Conservation (phyloP, 805 yeast genomes). For the Barnettozyma vustinii region DNA sequence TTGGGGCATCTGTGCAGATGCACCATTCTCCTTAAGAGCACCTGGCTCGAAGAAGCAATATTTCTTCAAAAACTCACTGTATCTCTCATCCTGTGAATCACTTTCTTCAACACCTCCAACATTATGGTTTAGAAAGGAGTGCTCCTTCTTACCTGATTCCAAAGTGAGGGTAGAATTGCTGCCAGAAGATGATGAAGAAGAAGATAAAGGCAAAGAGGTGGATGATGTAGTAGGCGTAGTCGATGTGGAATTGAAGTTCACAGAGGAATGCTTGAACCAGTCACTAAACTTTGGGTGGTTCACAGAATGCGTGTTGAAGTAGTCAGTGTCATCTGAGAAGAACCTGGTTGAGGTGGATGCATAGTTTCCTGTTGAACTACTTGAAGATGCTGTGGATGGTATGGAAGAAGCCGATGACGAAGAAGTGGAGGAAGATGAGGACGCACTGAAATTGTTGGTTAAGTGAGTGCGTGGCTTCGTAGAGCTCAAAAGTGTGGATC, state of each 20-base stretch:
- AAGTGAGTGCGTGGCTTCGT: constrained; percentile 4
- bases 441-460: constrained; percentile 5
- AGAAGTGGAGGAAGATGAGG: constrained; percentile 7
- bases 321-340: constrained; percentile 26
- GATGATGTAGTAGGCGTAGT: constrained; percentile 9
- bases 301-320: constrained; percentile 17
- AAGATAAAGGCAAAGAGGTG: constrained; percentile 2
- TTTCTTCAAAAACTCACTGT: constrained; percentile 23
- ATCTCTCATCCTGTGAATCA: constrained; percentile 9
- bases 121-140: background rate
- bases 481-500: background rate
- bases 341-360: constrained; percentile 17
- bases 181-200: constrained; percentile 1
- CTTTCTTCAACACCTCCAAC: background rate
- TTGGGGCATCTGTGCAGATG: background rate
- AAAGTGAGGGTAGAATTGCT: constrained; percentile 4
- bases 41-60: constrained; percentile 25
- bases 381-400: constrained; percentile 7
- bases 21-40: constrained; percentile 6
- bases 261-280: constrained; percentile 10
- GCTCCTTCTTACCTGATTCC: background rate
- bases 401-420: constrained; percentile 2
- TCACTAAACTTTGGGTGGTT: constrained; percentile 9
- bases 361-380: constrained; percentile 16
- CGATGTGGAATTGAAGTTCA: constrained; percentile 9